Percentiles rank a stretch among this genome's conserved stretches.
Conservation (phyloP, 2,329 filamentous ascomycete genomes). For the Penicillium expansum region DNA sequence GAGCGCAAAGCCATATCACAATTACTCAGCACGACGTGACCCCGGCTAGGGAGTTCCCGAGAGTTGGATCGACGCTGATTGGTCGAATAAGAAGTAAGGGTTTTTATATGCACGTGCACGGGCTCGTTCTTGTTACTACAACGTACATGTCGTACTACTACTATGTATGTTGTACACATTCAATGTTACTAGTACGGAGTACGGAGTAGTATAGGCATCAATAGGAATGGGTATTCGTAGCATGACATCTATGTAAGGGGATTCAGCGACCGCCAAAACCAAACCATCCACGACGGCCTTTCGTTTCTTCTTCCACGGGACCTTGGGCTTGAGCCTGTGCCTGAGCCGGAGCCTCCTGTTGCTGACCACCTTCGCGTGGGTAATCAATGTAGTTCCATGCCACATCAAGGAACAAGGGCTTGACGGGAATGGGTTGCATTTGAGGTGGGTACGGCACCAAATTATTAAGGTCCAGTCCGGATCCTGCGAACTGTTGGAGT, state of each 20-base stretch:
- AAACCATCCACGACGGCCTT: constrained; percentile 73
- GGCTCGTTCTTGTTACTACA: background rate
- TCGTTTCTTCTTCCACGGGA: constrained; percentile 37
- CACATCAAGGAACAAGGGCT: constrained; percentile 92
- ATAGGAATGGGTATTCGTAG: constrained; percentile 2
- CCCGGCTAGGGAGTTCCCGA: constrained; percentile 2
- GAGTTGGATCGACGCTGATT: constrained; percentile 1
- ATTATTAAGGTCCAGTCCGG: constrained; percentile 70
- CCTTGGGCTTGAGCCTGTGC: background rate
- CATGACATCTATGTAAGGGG: background rate
- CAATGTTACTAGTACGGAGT: background rate
- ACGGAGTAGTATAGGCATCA: background rate
- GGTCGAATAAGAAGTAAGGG: background rate
- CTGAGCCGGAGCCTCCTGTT: constrained; percentile 29
- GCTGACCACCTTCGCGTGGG: constrained; percentile 55
- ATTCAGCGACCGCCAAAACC: constrained; percentile 56
- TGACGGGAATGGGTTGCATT: constrained; percentile 79
- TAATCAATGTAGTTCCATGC: constrained; percentile 98
- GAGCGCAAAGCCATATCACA: background rate
- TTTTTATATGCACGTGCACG: background rate
- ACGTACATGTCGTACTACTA: background rate
- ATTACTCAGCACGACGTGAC: constrained; percentile 14
- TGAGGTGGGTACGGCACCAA: constrained; percentile 85
- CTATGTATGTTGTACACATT: background rate
- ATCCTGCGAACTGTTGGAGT: constrained; percentile 70